Percentiles rank a stretch among this genome's conserved stretches.
phyloP scores from a whole-genome alignment of 306 rosid genomes.

The Bauhinia variegata region DNA sequence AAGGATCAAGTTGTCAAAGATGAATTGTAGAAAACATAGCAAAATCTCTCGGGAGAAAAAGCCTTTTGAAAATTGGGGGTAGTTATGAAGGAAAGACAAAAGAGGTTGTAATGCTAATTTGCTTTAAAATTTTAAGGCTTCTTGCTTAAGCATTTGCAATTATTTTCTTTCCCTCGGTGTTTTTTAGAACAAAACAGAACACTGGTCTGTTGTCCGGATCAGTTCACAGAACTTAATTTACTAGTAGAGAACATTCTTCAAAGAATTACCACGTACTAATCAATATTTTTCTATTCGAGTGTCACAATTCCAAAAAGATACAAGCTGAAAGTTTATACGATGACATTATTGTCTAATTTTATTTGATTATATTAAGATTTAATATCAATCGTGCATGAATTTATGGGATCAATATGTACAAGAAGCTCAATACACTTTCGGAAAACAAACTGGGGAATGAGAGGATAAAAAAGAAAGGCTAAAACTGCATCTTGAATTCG shows the following conservation, averaged over 20 bases:
- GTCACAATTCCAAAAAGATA: slow-evolving; percentile 8
- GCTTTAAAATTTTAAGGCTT: neutral
- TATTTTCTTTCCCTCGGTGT: neutral
- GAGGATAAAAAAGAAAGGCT: too few relatives aligned
- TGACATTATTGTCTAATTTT: neutral
- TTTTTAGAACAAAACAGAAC: neutral
- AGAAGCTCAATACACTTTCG: too few relatives aligned
- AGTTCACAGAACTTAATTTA: slow-evolving; percentile 3
- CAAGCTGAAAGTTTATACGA: neutral
- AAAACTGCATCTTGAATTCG: neutral
- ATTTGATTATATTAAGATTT: neutral
- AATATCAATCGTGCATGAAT: neutral
- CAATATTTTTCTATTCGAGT: slow-evolving; percentile 8
- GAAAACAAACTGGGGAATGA: too few relatives aligned
- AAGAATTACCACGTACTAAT: neutral
- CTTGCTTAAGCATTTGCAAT: slow-evolving; percentile 21
- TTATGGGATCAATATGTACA: neutral
- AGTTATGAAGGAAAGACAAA: neutral
- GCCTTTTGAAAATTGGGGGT: slow-evolving; percentile 3
- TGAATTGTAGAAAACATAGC: slow-evolving; percentile 59
- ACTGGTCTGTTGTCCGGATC: slow-evolving; percentile 6
- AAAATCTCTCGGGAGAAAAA: slow-evolving; percentile 11
- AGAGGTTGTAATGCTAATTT: neutral
- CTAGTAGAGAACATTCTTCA: neutral
- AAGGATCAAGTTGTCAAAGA: slow-evolving; percentile 57